Conservation (phyloP, 225 moss, liverwort and hornwort genomes). For the Physcomitrellopsis africana region DNA sequence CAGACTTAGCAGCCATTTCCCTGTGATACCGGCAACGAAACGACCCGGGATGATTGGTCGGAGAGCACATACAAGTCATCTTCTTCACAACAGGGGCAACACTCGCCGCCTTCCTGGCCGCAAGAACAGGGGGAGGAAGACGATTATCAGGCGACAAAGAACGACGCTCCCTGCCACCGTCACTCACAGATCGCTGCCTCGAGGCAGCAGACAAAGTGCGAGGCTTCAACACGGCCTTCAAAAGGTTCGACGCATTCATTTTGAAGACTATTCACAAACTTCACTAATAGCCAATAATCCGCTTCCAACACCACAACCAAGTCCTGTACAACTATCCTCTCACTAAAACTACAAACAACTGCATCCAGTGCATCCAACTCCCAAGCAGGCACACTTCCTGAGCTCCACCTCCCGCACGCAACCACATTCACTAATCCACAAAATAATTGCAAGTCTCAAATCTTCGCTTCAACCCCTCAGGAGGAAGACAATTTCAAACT, state of each 20-base stretch:
- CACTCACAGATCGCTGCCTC: neutral
- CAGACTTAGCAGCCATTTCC: neutral
- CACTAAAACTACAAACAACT: too few relatives aligned
- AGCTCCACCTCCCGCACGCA: too few relatives aligned
- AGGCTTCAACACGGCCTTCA: constrained; percentile 60
- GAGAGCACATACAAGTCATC: constrained; percentile 35
- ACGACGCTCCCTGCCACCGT: neutral
- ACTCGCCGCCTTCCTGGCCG: constrained; percentile 4
- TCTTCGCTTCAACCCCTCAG: too few relatives aligned
- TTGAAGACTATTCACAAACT: neutral
- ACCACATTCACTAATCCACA: too few relatives aligned
- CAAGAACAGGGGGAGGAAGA: neutral
- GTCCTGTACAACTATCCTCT: neutral
- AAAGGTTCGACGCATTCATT: constrained; percentile 64
- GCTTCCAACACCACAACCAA: neutral
- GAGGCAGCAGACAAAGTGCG: constrained; percentile 26
- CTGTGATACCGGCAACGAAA: constrained; percentile 29
- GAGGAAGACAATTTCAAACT: too few relatives aligned
- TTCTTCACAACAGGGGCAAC: neutral
- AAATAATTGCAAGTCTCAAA: too few relatives aligned
- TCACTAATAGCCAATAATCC: neutral
- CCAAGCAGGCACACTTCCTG: too few relatives aligned
- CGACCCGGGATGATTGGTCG: constrained; percentile 28
- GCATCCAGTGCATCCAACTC: too few relatives aligned
- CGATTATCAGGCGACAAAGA: constrained; percentile 16